These are phyloP conservation scores for Gossypium arboreum DNA, from an alignment of 345 rosid genomes.

Conservation along the genomic window DNA sequence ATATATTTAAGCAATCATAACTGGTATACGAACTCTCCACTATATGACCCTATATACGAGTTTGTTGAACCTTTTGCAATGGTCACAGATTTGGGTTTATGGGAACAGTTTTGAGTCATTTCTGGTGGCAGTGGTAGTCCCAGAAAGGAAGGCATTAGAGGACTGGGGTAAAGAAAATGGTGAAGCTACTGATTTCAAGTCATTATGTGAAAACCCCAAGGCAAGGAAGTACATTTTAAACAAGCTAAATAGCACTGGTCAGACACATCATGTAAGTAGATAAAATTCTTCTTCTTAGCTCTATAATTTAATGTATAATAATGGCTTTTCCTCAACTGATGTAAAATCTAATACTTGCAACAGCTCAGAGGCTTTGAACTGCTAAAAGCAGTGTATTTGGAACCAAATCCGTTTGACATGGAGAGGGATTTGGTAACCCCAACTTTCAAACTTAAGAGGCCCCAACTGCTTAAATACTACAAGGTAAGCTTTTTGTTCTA, in stretches of 20 bases:
- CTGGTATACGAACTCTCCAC: too few relatives aligned
- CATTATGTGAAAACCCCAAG: constrained; percentile 58
- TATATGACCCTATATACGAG: neutral
- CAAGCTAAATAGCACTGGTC: constrained; percentile 73
- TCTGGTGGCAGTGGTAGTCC: constrained; percentile 79
- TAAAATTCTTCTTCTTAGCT: neutral
- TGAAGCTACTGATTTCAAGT: constrained; percentile 49
- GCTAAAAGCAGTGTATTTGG: constrained; percentile 68
- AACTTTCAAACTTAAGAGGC: constrained; percentile 86
- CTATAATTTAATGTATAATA: neutral
- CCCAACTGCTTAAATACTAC: constrained; percentile 78
- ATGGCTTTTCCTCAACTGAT: constrained; percentile 14
- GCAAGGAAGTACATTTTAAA: constrained; percentile 70
- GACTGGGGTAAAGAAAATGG: constrained; percentile 61
- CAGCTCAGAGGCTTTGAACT: neutral
- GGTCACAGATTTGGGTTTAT: constrained; percentile 74
- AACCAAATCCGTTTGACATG: constrained; percentile 72
- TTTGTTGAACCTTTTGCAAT: neutral
- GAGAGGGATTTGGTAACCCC: constrained; percentile 88
- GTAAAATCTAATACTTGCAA: neutral
- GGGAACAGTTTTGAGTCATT: constrained; percentile 96
- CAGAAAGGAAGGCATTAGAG: constrained; percentile 70
- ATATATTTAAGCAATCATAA: neutral
- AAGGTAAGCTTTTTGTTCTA: constrained; percentile 38
- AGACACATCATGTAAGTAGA: constrained; percentile 53